Evolutionary conservation across 495 filamentous ascomycete genomes (phyloP).

Genomic region (Aspergillus hancockii): DNA sequence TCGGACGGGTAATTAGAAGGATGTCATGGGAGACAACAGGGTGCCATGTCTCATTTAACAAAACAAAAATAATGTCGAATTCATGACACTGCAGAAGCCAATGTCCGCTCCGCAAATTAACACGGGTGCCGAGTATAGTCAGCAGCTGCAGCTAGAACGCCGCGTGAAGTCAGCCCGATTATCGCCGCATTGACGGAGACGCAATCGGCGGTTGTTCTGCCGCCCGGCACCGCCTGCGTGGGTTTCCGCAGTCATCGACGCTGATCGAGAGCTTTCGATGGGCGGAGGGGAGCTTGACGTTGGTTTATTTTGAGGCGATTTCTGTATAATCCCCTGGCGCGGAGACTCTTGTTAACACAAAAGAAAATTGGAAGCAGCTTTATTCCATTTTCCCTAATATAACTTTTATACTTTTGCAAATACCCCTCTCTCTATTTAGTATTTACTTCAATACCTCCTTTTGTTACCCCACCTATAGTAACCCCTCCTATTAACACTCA

Average conservation of each 20-base stretch:
- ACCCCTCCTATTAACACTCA: conserved; percentile 21
- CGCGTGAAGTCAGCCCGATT: conserved; percentile 11
- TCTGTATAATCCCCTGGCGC: neutral
- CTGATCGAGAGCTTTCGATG: conserved; percentile 41
- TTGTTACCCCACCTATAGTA: conserved; percentile 19
- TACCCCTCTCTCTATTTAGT: neutral
- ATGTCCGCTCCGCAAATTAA: neutral
- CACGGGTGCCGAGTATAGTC: neutral
- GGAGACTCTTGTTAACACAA: no score
- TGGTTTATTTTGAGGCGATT: conserved; percentile 11
- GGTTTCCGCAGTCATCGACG: conserved; percentile 29
- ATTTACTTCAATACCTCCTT: neutral
- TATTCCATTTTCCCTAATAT: neutral
- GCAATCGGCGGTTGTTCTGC: conserved; percentile 35
- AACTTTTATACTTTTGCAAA: neutral
- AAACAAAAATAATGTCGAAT: conserved; percentile 1
- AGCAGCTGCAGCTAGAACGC: conserved; percentile 6
- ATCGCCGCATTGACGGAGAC: conserved; percentile 17
- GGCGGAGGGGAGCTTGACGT: conserved; percentile 1
- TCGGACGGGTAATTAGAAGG: conserved; percentile 25
- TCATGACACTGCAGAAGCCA: conserved; percentile 18
- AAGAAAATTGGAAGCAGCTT: no score
- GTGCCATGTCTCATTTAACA: conserved; percentile 40
- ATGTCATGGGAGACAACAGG: conserved; percentile 27
- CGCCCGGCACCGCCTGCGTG: conserved; percentile 29